Evolutionary conservation across 2,329 filamentous ascomycete species (phyloP).

Genomic region (Neophaeococcomyces mojaviensis): DNA sequence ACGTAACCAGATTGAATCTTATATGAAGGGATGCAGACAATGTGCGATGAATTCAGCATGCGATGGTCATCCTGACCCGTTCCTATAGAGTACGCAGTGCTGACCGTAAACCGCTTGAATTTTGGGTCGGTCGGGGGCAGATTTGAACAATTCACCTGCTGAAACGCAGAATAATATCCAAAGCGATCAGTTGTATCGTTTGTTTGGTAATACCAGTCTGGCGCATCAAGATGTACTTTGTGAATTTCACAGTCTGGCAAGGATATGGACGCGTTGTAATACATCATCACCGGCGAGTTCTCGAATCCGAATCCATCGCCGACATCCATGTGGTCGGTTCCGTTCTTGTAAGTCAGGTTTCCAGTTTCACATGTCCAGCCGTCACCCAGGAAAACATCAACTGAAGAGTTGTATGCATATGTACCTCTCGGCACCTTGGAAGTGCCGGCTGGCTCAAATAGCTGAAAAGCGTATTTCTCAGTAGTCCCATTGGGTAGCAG

Average conservation of each 20-base stretch:
- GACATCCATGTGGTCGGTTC: neutral
- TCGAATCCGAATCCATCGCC: too few species aligned
- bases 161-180: slow-evolving; percentile 12
- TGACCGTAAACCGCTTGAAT: slow-evolving; percentile 12
- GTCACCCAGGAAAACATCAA: slow-evolving; percentile 14
- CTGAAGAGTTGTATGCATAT: slow-evolving; percentile 11
- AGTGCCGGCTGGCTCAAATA: slow-evolving; percentile 8
- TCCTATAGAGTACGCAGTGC: slow-evolving; percentile 12
- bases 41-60: slow-evolving; percentile 15
- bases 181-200: slow-evolving; percentile 15
- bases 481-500: slow-evolving; percentile 11
- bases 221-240: slow-evolving; percentile 14
- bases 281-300: slow-evolving; percentile 9
- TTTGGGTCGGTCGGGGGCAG: slow-evolving; percentile 12
- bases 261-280: slow-evolving; percentile 13
- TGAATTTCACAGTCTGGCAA: slow-evolving; percentile 13
- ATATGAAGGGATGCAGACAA: slow-evolving; percentile 15
- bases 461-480: slow-evolving; percentile 10
- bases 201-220: slow-evolving; percentile 13
- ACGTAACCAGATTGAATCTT: slow-evolving; percentile 12
- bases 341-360: slow-evolving; percentile 8
- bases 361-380: slow-evolving; percentile 12
- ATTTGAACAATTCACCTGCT: slow-evolving; percentile 15
- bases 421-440: slow-evolving; percentile 10
- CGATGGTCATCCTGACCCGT: slow-evolving; percentile 12